A percentile compares a stretch with the other conserved stretches of the same genome.
These are phyloP conservation scores for Penicillium hordei DNA, from an alignment of 2,329 filamentous ascomycete genomes.

Conservation along the genomic window DNA sequence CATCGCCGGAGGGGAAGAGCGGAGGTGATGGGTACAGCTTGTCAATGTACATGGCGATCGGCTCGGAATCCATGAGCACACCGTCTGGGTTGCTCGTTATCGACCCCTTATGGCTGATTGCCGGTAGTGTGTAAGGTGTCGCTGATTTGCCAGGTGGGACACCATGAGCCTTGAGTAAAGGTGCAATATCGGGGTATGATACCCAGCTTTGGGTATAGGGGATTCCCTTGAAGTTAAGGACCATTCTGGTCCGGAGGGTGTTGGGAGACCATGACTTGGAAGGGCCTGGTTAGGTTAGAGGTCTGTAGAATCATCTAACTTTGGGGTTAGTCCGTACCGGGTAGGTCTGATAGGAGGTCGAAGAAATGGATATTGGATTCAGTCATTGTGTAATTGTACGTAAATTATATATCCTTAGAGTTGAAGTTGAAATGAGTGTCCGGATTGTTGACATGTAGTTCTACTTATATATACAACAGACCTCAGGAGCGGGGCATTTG, in stretches of 20 bases:
- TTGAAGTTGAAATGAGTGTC: neutral
- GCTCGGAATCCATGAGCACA: constrained; percentile 36
- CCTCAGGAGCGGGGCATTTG: neutral
- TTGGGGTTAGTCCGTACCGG: constrained; percentile 19
- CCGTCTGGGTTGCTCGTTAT: constrained; percentile 26
- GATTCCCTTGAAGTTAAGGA: constrained; percentile 31
- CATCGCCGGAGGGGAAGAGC: constrained; percentile 36
- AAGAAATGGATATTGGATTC: constrained; percentile 34
- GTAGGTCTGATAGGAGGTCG: constrained; percentile 32
- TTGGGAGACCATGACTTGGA: constrained; percentile 34
- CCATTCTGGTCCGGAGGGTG: constrained; percentile 26
- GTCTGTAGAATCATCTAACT: neutral
- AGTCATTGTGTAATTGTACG: constrained; percentile 17
- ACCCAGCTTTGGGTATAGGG: constrained; percentile 30
- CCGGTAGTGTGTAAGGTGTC: constrained; percentile 34
- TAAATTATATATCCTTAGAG: neutral
- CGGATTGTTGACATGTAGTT: neutral
- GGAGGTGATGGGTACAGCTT: constrained; percentile 29
- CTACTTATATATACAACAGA: neutral
- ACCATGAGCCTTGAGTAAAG: constrained; percentile 26
- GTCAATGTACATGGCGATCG: constrained; percentile 35
- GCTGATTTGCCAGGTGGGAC: constrained; percentile 22
- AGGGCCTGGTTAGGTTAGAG: constrained; percentile 20
- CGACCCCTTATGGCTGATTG: constrained; percentile 31
- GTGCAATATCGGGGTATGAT: constrained; percentile 30